These are phyloP conservation scores for Chamaecyparis obtusa DNA, from an alignment of 75 land plant species.

Conservation along the genomic window DNA sequence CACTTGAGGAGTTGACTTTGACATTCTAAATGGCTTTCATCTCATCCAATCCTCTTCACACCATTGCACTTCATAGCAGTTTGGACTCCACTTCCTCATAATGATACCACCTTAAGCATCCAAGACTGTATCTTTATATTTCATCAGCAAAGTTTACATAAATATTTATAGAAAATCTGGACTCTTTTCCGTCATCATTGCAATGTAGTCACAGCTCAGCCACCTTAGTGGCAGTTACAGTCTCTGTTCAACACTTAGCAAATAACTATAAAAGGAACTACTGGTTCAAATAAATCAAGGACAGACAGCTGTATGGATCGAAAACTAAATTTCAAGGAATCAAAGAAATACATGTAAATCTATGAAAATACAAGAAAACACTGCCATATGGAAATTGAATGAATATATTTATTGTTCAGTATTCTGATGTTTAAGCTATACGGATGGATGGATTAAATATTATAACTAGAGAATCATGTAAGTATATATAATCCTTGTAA, in stretches of 20 bases:
- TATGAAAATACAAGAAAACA: too few species aligned
- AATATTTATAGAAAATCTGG: neutral
- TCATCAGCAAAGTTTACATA: neutral
- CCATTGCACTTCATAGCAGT: neutral
- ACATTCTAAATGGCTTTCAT: neutral
- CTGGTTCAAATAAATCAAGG: neutral
- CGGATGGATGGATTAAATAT: neutral
- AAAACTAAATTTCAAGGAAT: neutral
- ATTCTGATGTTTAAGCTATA: neutral
- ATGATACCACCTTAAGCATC: neutral
- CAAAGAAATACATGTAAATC: neutral
- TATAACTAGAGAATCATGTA: neutral
- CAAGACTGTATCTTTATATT: neutral
- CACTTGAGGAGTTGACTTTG: neutral
- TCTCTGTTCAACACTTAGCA: neutral
- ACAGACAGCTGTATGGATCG: neutral
- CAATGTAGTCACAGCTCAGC: neutral
- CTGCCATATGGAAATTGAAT: too few species aligned
- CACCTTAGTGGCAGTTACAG: neutral
- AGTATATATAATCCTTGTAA: neutral
- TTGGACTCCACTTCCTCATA: neutral
- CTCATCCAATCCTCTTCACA: neutral
- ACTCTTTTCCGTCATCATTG: neutral
- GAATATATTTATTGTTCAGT: neutral
- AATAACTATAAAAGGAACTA: neutral